phyloP scores from a whole-genome alignment of 805 yeast species.

The Isabelozyma rhagii region DNA sequence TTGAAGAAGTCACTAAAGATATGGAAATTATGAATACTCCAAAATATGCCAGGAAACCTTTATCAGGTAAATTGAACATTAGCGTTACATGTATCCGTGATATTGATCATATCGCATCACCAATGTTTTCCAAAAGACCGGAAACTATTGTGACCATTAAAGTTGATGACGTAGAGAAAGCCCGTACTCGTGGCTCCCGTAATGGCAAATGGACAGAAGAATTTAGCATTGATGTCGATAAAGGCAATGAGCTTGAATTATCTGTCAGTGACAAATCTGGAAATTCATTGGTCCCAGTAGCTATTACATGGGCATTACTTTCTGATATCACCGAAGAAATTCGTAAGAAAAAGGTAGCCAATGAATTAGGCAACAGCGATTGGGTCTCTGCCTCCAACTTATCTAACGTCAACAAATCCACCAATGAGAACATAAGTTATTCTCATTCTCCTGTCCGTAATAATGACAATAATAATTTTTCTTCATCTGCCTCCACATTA shows the following conservation, averaged over 20 bases:
- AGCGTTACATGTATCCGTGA: conserved; percentile 78
- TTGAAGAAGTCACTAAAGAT: conserved; percentile 64
- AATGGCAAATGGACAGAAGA: conserved; percentile 82
- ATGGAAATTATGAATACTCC: conserved; percentile 66
- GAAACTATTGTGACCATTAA: conserved; percentile 77
- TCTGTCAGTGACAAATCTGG: conserved; percentile 81
- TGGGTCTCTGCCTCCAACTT: conserved; percentile 83
- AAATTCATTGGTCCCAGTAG: conserved; percentile 75
- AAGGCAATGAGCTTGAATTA: conserved; percentile 88
- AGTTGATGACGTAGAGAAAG: conserved; percentile 84
- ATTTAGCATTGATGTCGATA: conserved; percentile 76
- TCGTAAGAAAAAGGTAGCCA: conserved; percentile 82
- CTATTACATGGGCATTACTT: conserved; percentile 84
- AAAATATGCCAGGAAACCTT: conserved; percentile 74
- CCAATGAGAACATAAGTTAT: conserved; percentile 6
- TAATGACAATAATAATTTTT: not conserved
- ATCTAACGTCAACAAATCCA: conserved; percentile 11
- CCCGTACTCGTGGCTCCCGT: conserved; percentile 70
- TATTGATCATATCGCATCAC: conserved; percentile 88
- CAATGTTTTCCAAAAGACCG: conserved; percentile 72
- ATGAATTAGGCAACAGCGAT: conserved; percentile 66
- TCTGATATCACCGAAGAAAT: conserved; percentile 93
- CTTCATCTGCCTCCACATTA: not conserved
- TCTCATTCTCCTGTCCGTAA: not conserved
- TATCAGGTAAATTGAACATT: conserved; percentile 75